These are phyloP conservation scores for Fusarium denticulatum DNA, from an alignment of 2,329 filamentous ascomycete genomes.

Conservation along the genomic window DNA sequence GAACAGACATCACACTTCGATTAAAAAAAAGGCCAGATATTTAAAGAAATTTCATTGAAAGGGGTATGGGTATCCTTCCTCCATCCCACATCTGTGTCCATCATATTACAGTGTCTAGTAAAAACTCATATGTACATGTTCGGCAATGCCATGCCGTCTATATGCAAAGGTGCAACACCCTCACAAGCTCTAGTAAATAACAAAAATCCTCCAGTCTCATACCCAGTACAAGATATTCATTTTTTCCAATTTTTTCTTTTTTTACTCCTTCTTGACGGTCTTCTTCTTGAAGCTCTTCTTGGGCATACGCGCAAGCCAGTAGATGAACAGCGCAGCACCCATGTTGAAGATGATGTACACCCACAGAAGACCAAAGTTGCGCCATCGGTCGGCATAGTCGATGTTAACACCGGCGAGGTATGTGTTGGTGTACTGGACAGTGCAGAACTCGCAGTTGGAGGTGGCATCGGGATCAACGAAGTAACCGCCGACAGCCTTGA, in stretches of 20 bases:
- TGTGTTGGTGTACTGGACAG: slow-evolving; percentile 60
- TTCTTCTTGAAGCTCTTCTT: slow-evolving; percentile 51
- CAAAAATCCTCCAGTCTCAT: slow-evolving; percentile 1
- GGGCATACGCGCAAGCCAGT: slow-evolving; percentile 64
- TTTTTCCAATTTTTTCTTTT: neutral
- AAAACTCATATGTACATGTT: slow-evolving; percentile 29
- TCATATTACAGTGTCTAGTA: slow-evolving; percentile 35
- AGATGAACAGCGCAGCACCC: slow-evolving; percentile 62
- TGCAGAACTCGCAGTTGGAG: slow-evolving; percentile 66
- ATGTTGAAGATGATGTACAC: slow-evolving; percentile 69
- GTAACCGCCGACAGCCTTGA: slow-evolving; percentile 60
- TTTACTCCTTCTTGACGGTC: slow-evolving; percentile 32
- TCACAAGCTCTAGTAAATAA: slow-evolving; percentile 16
- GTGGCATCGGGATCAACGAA: slow-evolving; percentile 61
- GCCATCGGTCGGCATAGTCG: slow-evolving; percentile 70
- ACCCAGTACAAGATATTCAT: neutral
- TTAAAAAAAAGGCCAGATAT: too few species aligned
- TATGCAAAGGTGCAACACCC: slow-evolving; percentile 6
- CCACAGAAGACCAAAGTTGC: slow-evolving; percentile 74
- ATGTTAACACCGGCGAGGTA: slow-evolving; percentile 61
- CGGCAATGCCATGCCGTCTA: slow-evolving; percentile 29
- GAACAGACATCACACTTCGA: neutral
- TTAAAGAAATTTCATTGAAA: slow-evolving; percentile 29
- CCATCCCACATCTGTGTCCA: slow-evolving; percentile 19
- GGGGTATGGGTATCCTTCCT: slow-evolving; percentile 23